These are phyloP conservation scores for Aspergillus alliaceus DNA, from an alignment of 2,329 filamentous ascomycete species.

Conservation along the genomic window DNA sequence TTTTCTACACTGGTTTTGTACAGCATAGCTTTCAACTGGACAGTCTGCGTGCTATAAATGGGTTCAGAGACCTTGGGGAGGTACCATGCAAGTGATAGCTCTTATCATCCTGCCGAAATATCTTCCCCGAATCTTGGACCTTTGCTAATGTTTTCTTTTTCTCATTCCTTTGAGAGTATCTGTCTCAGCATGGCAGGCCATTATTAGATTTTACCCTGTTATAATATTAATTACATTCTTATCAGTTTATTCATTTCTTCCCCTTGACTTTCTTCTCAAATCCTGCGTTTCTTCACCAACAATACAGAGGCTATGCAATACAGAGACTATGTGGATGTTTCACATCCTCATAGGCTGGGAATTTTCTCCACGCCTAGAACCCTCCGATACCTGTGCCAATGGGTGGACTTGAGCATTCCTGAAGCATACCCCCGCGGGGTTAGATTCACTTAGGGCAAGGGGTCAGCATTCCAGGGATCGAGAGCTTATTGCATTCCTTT, in stretches of 20 bases:
- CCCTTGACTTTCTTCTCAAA: not conserved
- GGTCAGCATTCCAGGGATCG: not conserved
- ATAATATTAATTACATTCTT: constrained; percentile 6
- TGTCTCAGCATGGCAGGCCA: not conserved
- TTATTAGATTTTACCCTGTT: constrained; percentile 6
- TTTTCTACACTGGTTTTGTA: constrained; percentile 13
- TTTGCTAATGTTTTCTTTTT: not conserved
- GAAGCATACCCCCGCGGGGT: not conserved
- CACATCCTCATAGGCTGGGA: not conserved
- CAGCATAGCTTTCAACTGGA: constrained; percentile 7
- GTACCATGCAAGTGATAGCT: not conserved
- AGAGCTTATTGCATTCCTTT: not conserved
- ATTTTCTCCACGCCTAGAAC: not conserved
- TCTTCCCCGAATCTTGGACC: not conserved
- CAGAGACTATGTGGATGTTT: not conserved
- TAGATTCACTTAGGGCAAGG: not conserved
- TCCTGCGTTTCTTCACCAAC: not conserved
- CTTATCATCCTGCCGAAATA: not conserved
- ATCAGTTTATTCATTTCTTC: not conserved
- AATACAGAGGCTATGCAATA: not conserved
- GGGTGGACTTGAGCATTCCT: not conserved
- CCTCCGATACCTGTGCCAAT: not conserved
- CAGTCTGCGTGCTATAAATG: not conserved
- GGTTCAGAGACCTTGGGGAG: not conserved
- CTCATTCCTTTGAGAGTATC: not conserved